phyloP scores from a whole-genome alignment of 2,329 filamentous ascomycete genomes.

The Cytospora schulzeri region DNA sequence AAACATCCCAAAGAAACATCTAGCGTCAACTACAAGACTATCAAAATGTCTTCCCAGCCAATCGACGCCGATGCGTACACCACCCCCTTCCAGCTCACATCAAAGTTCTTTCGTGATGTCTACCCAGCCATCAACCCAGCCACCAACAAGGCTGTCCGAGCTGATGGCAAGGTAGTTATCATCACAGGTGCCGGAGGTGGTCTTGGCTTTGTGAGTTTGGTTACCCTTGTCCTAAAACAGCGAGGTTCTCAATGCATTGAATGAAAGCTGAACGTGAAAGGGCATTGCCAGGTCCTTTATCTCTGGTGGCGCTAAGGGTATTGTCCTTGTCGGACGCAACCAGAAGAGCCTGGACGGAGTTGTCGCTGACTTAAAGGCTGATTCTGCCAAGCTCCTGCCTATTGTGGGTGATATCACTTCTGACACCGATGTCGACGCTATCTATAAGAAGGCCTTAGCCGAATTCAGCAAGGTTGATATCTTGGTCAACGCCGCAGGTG shows the following conservation, averaged over 20 bases:
- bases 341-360: slow-evolving; percentile 11
- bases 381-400: neutral
- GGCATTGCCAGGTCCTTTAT: slow-evolving; percentile 33
- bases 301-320: slow-evolving; percentile 33
- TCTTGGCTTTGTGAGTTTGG: slow-evolving; percentile 33
- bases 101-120: slow-evolving; percentile 28
- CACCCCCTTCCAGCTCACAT: too few relatives aligned
- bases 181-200: slow-evolving; percentile 35
- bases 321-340: slow-evolving; percentile 37
- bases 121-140: slow-evolving; percentile 33
- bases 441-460: slow-evolving; percentile 28
- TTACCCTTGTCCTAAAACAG: too few relatives aligned
- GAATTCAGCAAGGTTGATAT: slow-evolving; percentile 33
- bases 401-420: neutral
- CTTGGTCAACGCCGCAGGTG: slow-evolving; percentile 33
- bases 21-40: too few relatives aligned
- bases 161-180: slow-evolving; percentile 33
- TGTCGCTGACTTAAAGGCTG: neutral
- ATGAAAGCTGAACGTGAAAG: neutral
- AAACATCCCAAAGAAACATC: too few relatives aligned
- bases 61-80: too few relatives aligned
- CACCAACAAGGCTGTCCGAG: slow-evolving; percentile 27
- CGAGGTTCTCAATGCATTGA: neutral
- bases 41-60: too few relatives aligned
- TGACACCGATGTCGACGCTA: slow-evolving; percentile 15